phyloP scores from a whole-genome alignment of 768 basidiomycete species.

The Mrakia frigida region DNA sequence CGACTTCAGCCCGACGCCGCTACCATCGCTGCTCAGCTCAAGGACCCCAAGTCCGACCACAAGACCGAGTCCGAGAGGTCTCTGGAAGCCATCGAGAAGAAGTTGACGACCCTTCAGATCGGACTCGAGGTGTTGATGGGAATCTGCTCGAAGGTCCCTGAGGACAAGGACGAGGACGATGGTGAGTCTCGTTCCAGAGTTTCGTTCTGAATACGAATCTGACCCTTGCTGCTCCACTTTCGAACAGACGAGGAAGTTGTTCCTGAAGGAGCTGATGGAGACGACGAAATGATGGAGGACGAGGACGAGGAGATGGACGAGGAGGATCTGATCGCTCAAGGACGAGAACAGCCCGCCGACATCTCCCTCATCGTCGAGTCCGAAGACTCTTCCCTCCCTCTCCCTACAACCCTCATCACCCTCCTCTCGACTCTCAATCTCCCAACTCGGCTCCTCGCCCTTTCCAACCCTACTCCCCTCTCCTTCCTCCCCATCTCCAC shows the following conservation, averaged over 20 bases:
- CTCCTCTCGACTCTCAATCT: slow-evolving; percentile 61
- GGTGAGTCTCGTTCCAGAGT: no score
- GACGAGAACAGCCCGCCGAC: slow-evolving; percentile 45
- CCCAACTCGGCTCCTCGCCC: slow-evolving; percentile 55
- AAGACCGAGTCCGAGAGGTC: slow-evolving; percentile 62
- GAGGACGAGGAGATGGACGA: slow-evolving; percentile 45
- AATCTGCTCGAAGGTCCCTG: slow-evolving; percentile 79
- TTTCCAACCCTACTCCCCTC: slow-evolving; percentile 68
- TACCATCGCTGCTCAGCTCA: slow-evolving; percentile 36
- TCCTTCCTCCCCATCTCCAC: slow-evolving; percentile 67
- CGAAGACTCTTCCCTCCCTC: slow-evolving; percentile 32
- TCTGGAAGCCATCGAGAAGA: slow-evolving; percentile 66
- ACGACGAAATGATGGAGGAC: slow-evolving; percentile 35
- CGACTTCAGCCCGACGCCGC: slow-evolving; percentile 36
- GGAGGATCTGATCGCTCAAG: slow-evolving; percentile 49
- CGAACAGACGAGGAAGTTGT: slow-evolving; percentile 34
- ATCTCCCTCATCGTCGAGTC: slow-evolving; percentile 43
- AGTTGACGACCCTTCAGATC: slow-evolving; percentile 67
- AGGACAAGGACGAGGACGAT: slow-evolving; percentile 53
- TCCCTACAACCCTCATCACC: slow-evolving; percentile 40
- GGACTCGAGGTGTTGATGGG: slow-evolving; percentile 85
- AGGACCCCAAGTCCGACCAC: slow-evolving; percentile 70
- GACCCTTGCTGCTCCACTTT: no score
- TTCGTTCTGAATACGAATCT: no score
- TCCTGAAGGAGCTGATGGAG: slow-evolving; percentile 39